Evolutionary conservation across 2,329 filamentous ascomycete species (phyloP).

Genomic region (Ophiostoma sp.): DNA sequence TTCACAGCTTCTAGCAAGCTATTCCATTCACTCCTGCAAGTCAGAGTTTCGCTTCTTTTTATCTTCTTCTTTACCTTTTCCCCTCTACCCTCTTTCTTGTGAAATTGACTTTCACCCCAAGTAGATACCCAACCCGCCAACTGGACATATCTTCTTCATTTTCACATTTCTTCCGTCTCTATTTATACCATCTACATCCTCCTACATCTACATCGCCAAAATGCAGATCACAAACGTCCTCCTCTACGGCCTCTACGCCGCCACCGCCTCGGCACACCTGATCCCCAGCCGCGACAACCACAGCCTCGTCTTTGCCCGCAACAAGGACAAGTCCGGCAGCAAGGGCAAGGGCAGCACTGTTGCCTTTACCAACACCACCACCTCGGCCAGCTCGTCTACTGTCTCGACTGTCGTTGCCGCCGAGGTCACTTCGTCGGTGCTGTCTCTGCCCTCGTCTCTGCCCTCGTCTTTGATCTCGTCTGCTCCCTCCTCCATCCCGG

Average conservation of each 20-base stretch:
- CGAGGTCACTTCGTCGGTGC: not conserved
- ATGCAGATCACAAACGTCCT: constrained; percentile 45
- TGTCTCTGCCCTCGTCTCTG: not conserved
- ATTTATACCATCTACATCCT: not conserved
- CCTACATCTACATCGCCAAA: constrained; percentile 30
- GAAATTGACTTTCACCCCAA: constrained; percentile 10
- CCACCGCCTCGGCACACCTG: constrained; percentile 41
- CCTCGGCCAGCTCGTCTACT: not conserved
- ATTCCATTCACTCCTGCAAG: constrained; percentile 28
- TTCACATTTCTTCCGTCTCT: not conserved
- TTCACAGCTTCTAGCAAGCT: constrained; percentile 23
- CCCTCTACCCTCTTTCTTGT: constrained; percentile 9
- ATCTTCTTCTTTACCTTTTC: constrained; percentile 4
- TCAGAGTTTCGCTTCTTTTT: constrained; percentile 26
- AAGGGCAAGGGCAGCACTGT: constrained; percentile 1
- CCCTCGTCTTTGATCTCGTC: not conserved
- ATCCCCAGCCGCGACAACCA: constrained; percentile 35
- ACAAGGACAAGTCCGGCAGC: constrained; percentile 20
- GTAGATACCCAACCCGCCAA: constrained; percentile 14
- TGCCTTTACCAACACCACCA: constrained; percentile 17
- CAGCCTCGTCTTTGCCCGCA: constrained; percentile 32
- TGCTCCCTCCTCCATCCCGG: not conserved
- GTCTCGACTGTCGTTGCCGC: not conserved
- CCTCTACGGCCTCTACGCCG: constrained; percentile 42
- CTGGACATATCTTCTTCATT: not conserved